Conservation (phyloP, 1,284 basidiomycete species). For the Pholiota adiposa region DNA sequence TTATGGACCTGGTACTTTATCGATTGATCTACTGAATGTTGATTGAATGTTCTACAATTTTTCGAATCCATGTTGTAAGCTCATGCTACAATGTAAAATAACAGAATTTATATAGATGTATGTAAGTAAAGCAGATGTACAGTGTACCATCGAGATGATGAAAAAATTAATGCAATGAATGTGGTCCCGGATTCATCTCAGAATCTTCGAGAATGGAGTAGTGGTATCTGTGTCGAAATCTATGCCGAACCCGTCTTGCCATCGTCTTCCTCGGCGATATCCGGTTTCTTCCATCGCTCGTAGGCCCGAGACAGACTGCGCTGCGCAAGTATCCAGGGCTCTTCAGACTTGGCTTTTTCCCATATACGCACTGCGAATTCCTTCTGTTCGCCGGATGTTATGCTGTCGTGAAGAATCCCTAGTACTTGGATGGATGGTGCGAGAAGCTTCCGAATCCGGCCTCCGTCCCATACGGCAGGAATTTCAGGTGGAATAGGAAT, state of each 20-base stretch:
- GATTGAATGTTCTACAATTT: constrained; percentile 3
- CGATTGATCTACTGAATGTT: too few relatives aligned
- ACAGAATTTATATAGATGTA: constrained; percentile 1
- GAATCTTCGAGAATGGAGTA: constrained; percentile 1
- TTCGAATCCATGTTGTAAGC: neutral
- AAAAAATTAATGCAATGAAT: constrained; percentile 9
- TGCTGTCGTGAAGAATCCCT: constrained; percentile 48
- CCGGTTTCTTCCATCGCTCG: constrained; percentile 52
- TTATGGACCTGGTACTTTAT: too few relatives aligned
- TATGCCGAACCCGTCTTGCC: constrained; percentile 42
- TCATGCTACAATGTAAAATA: constrained; percentile 11
- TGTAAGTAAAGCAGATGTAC: constrained; percentile 19
- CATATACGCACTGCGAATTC: constrained; percentile 53
- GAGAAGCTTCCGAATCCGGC: constrained; percentile 51
- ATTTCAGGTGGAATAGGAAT: constrained; percentile 47
- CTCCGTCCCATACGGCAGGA: constrained; percentile 49
- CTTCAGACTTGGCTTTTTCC: constrained; percentile 57
- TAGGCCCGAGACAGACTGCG: constrained; percentile 49
- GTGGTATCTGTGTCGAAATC: constrained; percentile 16
- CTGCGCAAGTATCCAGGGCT: constrained; percentile 56
- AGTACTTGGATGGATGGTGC: constrained; percentile 53
- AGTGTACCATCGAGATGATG: constrained; percentile 8
- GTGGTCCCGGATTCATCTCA: constrained; percentile 3
- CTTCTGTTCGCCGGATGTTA: constrained; percentile 53
- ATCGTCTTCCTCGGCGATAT: constrained; percentile 43